Conservation (phyloP, 176 grass and related monocot species). For the Oryza australiensis region DNA sequence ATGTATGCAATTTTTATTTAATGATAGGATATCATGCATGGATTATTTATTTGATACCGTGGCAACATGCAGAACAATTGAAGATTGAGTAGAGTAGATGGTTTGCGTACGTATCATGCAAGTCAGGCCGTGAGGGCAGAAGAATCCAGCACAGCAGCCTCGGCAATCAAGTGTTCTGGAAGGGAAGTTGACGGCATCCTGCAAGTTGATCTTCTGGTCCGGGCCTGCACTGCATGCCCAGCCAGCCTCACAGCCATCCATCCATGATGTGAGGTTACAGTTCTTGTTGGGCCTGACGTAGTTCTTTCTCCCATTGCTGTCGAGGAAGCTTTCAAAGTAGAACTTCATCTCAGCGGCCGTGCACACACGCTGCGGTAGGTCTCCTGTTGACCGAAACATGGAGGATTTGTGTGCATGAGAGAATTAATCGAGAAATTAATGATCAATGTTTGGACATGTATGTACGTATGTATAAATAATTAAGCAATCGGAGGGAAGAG, state of each 20-base stretch:
- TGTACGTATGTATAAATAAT: no score
- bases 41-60: neutral
- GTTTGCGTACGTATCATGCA: slow-evolving; percentile 94
- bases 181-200: slow-evolving; percentile 57
- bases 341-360: slow-evolving; percentile 88
- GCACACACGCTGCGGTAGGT: slow-evolving; percentile 66
- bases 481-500: no score
- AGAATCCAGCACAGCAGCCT: slow-evolving; percentile 80
- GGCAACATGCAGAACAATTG: neutral
- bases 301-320: slow-evolving; percentile 57
- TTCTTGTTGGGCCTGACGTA: slow-evolving; percentile 86
- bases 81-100: neutral
- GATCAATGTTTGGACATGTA: no score
- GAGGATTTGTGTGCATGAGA: neutral
- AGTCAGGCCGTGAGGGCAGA: slow-evolving; percentile 87
- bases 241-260: slow-evolving; percentile 80
- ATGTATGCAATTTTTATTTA: neutral
- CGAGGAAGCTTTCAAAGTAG: slow-evolving; percentile 76
- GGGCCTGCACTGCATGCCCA: slow-evolving; percentile 60
- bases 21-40: neutral
- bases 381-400: slow-evolving; percentile 51
- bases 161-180: slow-evolving; percentile 47
- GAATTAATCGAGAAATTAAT: neutral
- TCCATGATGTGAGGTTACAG: slow-evolving; percentile 88
- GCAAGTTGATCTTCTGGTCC: slow-evolving; percentile 43